Evolutionary conservation across 805 yeast species (phyloP).

Genomic region (Candida saitoana): DNA sequence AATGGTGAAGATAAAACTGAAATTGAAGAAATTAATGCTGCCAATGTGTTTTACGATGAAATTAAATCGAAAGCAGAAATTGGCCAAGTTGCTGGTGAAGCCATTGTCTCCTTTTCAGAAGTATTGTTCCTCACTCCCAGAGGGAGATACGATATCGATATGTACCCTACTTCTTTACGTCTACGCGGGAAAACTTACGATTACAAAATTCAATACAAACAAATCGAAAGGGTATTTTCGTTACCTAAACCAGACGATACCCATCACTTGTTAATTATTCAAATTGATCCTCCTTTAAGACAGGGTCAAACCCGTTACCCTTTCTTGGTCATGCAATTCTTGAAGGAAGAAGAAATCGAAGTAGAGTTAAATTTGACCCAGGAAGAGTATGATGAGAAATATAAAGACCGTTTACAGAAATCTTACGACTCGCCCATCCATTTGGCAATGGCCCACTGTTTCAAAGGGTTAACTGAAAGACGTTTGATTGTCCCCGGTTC

Average conservation of each 20-base stretch:
- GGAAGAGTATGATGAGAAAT: slow-evolving; percentile 70
- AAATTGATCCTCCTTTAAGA: slow-evolving; percentile 94
- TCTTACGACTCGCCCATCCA: slow-evolving; percentile 81
- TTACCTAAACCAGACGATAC: slow-evolving; percentile 93
- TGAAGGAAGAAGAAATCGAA: slow-evolving; percentile 86
- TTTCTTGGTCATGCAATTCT: slow-evolving; percentile 83
- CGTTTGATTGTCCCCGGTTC: slow-evolving; percentile 82
- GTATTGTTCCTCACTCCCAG: slow-evolving; percentile 92
- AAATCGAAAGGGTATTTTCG: slow-evolving; percentile 84
- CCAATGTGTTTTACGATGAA: slow-evolving; percentile 83
- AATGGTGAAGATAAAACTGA: slow-evolving; percentile 36
- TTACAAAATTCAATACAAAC: slow-evolving; percentile 87
- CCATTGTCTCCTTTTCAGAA: slow-evolving; percentile 89
- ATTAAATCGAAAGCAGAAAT: slow-evolving; percentile 90
- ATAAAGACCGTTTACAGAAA: slow-evolving; percentile 69
- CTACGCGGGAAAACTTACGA: slow-evolving; percentile 97
- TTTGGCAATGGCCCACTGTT: slow-evolving; percentile 79
- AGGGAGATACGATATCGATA: slow-evolving; percentile 96
- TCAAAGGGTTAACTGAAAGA: slow-evolving; percentile 86
- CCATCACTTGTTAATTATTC: slow-evolving; percentile 82
- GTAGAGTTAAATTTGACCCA: slow-evolving; percentile 83
- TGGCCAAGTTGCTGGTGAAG: slow-evolving; percentile 92
- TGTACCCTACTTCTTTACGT: slow-evolving; percentile 82
- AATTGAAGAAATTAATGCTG: slow-evolving; percentile 58
- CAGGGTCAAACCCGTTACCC: slow-evolving; percentile 98